Base-by-base conservation (phyloP, 768 basidiomycete genomes). In the Nevesoporus exiguus region DNA sequence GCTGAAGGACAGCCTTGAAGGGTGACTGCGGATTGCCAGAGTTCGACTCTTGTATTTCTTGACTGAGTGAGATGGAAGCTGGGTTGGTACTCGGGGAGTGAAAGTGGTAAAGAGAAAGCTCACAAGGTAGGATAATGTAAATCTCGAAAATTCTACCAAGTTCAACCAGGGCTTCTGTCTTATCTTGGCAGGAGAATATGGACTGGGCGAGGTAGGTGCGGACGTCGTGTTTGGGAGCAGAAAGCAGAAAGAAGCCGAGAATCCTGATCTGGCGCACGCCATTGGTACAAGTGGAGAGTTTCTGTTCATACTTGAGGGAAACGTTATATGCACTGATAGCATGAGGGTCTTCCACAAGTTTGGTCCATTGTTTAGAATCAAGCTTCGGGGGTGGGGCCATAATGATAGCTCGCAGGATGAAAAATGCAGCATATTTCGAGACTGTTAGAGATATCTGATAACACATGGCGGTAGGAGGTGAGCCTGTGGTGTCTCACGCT, bases 1-100 rank as follows among this genome's bases (percentile, higher is more conserved):
- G 63, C 58, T 19, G 63, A 68, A 3, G n/a, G 62, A 65, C 2
- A 60, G 24, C 11, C 61, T 47, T 27, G 58, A 58, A 7, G 63
- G 37, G 44, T 56, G 52, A 7, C 45, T n/a, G 11, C 55, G 61
- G 8, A 57, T 21, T 29, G 41, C 21, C 6, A 66, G 68, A 1
- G 63, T 72, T 41, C 53, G 52, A 22, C 58, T 57, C 44, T 51
- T 63, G 41, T 17, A 47, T 19, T 37, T 56, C 29, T 45, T 59
- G 17, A 66, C 62, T 64, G 31, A 21, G 36, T 19, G 25, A 15
- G n/a, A 45, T 2, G 7, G n/a, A 34, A 30, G 24, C 14, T 49
- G 15, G 14, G n/a, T 8, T 33, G 37, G 25, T 15, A 34, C 8
- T 29, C 33, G 21, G 3, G 25, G 7, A 46, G 14, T 25, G 46